Evolutionary conservation across 371 early-diverging fungal genomes (phyloP).

Genomic region (Polyrhizophydium stewartii): DNA sequence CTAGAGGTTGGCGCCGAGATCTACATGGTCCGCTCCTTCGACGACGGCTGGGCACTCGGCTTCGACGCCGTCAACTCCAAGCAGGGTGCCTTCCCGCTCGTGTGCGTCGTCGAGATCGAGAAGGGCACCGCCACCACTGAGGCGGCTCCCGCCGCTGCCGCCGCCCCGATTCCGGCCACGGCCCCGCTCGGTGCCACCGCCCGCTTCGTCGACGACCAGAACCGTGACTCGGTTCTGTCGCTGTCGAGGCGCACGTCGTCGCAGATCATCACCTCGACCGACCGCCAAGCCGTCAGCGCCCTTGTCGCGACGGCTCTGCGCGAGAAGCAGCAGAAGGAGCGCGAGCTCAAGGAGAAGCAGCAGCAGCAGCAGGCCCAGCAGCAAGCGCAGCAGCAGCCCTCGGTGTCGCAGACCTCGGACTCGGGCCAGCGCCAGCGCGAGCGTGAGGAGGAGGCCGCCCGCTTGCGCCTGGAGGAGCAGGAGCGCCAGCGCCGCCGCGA

Average conservation of each 20-base stretch:
- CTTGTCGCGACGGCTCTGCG: background rate
- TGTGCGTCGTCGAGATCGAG: conserved; percentile 25
- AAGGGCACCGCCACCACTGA: background rate
- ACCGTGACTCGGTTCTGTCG: background rate
- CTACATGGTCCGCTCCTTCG: conserved; percentile 31
- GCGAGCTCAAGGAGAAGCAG: too few species aligned
- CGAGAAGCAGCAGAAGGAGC: too few species aligned
- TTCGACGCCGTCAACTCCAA: conserved; percentile 28
- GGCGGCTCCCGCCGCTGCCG: background rate
- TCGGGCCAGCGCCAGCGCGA: too few species aligned
- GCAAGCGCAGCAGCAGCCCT: too few species aligned
- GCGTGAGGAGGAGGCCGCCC: background rate
- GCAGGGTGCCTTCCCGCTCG: conserved; percentile 45
- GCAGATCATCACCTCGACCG: conserved; percentile 1
- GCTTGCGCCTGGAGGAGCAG: background rate
- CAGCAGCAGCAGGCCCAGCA: too few species aligned
- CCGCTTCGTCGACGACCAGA: background rate
- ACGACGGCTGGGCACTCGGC: conserved; percentile 48
- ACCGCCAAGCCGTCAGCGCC: background rate
- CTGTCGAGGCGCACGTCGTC: background rate
- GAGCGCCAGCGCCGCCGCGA: conserved; percentile 5
- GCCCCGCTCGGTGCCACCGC: background rate
- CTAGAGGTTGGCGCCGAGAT: conserved; percentile 31
- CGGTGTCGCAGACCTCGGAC: too few species aligned
- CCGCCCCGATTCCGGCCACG: background rate